Conservation (phyloP, 768 basidiomycete genomes). For the Fistulinella prunicolor region DNA sequence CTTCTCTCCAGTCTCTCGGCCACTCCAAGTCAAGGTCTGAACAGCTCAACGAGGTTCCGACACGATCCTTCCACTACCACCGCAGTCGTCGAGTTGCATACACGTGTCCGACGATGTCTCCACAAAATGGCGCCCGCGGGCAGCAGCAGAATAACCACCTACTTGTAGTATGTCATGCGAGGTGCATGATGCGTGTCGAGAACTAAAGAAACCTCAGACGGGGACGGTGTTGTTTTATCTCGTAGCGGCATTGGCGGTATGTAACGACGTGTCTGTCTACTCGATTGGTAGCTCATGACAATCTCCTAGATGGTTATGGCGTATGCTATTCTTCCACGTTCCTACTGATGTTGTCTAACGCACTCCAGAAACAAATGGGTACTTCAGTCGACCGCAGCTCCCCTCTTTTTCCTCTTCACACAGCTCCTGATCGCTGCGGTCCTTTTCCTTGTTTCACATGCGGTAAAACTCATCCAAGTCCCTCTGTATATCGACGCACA, state of each 20-base stretch:
- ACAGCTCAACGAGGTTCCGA: no score
- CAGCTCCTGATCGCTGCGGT: constrained; percentile 79
- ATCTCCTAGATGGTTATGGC: constrained; percentile 82
- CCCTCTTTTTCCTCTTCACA: constrained; percentile 82
- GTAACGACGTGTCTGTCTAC: constrained; percentile 30
- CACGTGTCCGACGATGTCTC: constrained; percentile 17
- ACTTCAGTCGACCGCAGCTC: constrained; percentile 65
- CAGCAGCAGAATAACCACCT: constrained; percentile 33
- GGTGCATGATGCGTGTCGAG: not conserved
- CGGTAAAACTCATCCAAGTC: constrained; percentile 62
- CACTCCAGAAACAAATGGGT: constrained; percentile 85
- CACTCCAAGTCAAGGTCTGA: not conserved
- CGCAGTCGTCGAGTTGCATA: not conserved
- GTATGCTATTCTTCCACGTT: constrained; percentile 41
- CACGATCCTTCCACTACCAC: no score
- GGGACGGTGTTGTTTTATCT: constrained; percentile 84
- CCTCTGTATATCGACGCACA: constrained; percentile 61
- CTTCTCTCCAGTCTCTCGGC: not conserved
- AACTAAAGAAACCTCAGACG: constrained; percentile 39
- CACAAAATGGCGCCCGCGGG: constrained; percentile 24
- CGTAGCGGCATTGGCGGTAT: constrained; percentile 80
- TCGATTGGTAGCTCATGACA: constrained; percentile 1
- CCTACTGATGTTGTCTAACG: constrained; percentile 11
- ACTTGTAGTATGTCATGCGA: constrained; percentile 28
- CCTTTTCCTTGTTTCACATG: constrained; percentile 65